Base-by-base conservation (phyloP, 2,329 filamentous ascomycete species). In the Fusarium buharicum region DNA sequence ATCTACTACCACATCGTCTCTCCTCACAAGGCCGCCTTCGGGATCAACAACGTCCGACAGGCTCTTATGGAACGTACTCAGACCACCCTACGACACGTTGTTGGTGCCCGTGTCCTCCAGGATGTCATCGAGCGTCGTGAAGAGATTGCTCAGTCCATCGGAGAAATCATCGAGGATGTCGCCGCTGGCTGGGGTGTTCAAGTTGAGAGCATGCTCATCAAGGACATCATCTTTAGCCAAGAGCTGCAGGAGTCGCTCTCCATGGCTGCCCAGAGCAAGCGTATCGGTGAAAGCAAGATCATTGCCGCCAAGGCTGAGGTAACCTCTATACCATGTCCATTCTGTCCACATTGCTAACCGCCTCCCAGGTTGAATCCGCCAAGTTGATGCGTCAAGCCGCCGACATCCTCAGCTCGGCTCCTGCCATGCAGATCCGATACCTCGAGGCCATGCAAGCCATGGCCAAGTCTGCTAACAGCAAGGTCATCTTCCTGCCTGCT, bases 1-100 rank as follows among this genome's bases (percentile, higher is more conserved):
- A 97, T 99, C 80, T 99, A 99, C 85, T 99, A 99, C 82, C 93
- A 97, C 83, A 94, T 99, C 73, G 91, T 90, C 51, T 90, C 91
- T 24, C 95, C 95, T 1, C 94, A 98, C 85, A 97, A 96, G 81
- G 93, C 94, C 56, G 94, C 95, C 58, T 99, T 98, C 75, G 95
- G 95, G 68, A 97, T 99, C 76, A 84, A 90, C 78, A 95, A 98
- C 76, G 90, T 99, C 60, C 90, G 91, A 69, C 93, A 96, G 79
- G 95, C 95, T n/a, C 90, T 99, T 44, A 84, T 99, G 64, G 95
- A 99, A 84, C 93, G 95, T 62, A 99, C 95, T 2, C 95, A 99
- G 81, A 99, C 95, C 37, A 99, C 95, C 0, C 86, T 99, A 48
- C 92, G 95, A 70, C 95, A 99, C 75, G 95, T 99, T 22, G 92